A percentile compares a stretch with the other conserved stretches of the same genome.
Evolutionary conservation across 305 asterid genomes (phyloP).

Genomic region (Fraxinus floribunda): DNA sequence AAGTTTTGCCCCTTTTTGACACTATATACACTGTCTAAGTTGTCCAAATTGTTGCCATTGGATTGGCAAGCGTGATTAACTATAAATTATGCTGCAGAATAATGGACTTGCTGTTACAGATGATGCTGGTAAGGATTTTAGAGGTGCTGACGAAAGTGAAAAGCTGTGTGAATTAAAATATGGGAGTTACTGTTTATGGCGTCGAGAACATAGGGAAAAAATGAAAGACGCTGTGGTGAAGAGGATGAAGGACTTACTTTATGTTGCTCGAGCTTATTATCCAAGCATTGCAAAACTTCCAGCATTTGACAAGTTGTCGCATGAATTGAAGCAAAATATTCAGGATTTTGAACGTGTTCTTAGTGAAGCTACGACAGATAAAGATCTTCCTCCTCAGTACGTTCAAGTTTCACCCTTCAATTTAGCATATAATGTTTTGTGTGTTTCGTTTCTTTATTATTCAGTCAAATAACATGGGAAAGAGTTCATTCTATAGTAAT

Average conservation of each 20-base stretch:
- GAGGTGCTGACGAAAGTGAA: slow-evolving; percentile 56
- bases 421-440: neutral
- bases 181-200: slow-evolving; percentile 98
- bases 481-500: neutral
- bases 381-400: slow-evolving; percentile 88
- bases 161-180: slow-evolving; percentile 68
- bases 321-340: slow-evolving; percentile 82
- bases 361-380: slow-evolving; percentile 85
- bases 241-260: slow-evolving; percentile 93
- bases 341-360: slow-evolving; percentile 96
- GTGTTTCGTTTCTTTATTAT: slow-evolving; percentile 11
- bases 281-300: slow-evolving; percentile 98
- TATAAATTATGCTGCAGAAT: slow-evolving; percentile 43
- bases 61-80: slow-evolving; percentile 7
- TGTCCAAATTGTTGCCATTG: neutral
- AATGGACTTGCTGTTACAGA: slow-evolving; percentile 34
- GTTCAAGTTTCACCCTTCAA: slow-evolving; percentile 27
- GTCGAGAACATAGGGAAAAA: slow-evolving; percentile 63
- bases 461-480: neutral
- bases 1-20: slow-evolving; percentile 13
- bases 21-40: neutral
- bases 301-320: slow-evolving; percentile 69
- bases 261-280: slow-evolving; percentile 93
- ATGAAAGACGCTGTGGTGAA: slow-evolving; percentile 73
- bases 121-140: slow-evolving; percentile 25